phyloP scores from a whole-genome alignment of 306 rosid genomes.

The Trichosanthes truncata region DNA sequence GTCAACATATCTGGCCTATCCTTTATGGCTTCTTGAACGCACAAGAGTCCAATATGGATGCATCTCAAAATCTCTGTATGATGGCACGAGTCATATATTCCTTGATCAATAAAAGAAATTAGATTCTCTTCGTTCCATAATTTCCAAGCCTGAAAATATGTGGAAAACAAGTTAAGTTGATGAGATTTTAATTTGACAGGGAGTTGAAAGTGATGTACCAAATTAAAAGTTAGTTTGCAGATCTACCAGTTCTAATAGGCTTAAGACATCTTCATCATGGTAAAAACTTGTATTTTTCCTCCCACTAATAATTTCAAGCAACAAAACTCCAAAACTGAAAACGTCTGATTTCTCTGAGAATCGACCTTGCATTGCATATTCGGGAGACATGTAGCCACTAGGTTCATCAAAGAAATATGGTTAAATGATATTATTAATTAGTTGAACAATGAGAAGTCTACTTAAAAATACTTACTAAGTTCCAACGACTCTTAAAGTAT shows the following conservation, averaged over 20 bases:
- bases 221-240: background rate
- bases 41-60: background rate
- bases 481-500: too few relatives aligned
- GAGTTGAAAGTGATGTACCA: background rate
- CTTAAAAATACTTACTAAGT: too few relatives aligned
- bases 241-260: slow-evolving; percentile 16
- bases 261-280: slow-evolving; percentile 5
- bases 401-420: too few relatives aligned
- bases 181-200: too few relatives aligned
- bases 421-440: background rate
- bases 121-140: slow-evolving; percentile 8
- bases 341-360: slow-evolving; percentile 31
- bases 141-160: slow-evolving; percentile 9
- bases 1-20: background rate
- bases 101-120: slow-evolving; percentile 2
- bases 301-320: too few relatives aligned
- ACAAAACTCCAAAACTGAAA: slow-evolving; percentile 44
- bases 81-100: background rate
- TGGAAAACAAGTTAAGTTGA: background rate
- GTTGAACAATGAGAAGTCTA: background rate
- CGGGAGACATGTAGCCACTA: slow-evolving; percentile 33
- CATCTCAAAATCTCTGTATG: slow-evolving; percentile 7
- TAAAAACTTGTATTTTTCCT: slow-evolving; percentile 16
- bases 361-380: slow-evolving; percentile 17
- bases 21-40: background rate